A percentile compares a stretch with the other conserved stretches of the same genome.
Evolutionary conservation across 106 monocot genomes (phyloP).

Genomic region (Chionographis japonica): DNA sequence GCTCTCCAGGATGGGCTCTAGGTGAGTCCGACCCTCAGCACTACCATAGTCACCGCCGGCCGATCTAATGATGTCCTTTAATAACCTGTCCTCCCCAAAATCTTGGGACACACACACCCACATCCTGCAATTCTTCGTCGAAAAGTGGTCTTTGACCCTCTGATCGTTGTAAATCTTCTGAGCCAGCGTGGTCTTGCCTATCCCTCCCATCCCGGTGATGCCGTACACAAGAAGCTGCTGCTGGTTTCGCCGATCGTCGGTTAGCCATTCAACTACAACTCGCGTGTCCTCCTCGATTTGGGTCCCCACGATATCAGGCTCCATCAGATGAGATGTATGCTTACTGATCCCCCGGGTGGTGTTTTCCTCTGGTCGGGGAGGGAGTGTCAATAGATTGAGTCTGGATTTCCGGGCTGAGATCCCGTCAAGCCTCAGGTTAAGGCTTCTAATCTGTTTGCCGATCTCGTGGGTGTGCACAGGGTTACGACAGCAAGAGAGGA

Average conservation of each 20-base stretch:
- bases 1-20: neutral
- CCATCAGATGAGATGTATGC: too few species aligned
- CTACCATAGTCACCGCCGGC: conserved; percentile 9
- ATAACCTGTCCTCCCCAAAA: conserved; percentile 12
- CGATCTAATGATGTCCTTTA: conserved; percentile 23
- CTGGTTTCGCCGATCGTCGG: conserved; percentile 3
- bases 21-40: conserved; percentile 5
- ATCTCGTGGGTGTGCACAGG: too few species aligned
- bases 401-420: too few species aligned
- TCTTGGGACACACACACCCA: conserved; percentile 23
- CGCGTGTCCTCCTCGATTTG: too few species aligned
- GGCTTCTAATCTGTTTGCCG: too few species aligned
- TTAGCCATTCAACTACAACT: too few species aligned
- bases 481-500: too few species aligned
- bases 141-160: conserved; percentile 19
- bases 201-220: conserved; percentile 37
- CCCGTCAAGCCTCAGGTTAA: too few species aligned
- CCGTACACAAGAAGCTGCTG: conserved; percentile 15
- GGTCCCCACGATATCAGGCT: too few species aligned
- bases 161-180: conserved; percentile 23
- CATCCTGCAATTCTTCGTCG: conserved; percentile 5
- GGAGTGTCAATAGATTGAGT: too few species aligned
- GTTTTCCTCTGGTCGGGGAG: too few species aligned
- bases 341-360: too few species aligned
- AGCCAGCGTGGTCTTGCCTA: conserved; percentile 55